phyloP scores from a whole-genome alignment of 2,329 filamentous ascomycete genomes.

The Madurella fahalii region DNA sequence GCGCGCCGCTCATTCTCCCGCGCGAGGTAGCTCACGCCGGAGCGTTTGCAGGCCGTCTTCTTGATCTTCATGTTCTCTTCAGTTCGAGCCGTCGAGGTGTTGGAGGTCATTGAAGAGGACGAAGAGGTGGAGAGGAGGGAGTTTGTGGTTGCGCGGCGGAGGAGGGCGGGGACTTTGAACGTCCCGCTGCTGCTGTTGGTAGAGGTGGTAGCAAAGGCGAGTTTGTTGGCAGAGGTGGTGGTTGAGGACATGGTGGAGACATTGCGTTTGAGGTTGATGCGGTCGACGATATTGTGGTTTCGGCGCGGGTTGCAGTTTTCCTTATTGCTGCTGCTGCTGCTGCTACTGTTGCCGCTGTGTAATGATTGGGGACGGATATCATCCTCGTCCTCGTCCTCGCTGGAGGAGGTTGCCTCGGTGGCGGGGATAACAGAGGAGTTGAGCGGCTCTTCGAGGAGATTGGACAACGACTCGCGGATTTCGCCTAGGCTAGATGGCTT shows the following conservation, averaged over 20 bases:
- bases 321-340: slow-evolving; percentile 38
- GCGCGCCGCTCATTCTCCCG: slow-evolving; percentile 55
- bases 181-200: slow-evolving; percentile 33
- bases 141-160: slow-evolving; percentile 70
- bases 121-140: slow-evolving; percentile 40
- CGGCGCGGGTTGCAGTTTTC: slow-evolving; percentile 46
- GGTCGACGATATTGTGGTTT: slow-evolving; percentile 59
- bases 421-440: slow-evolving; percentile 43
- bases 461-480: slow-evolving; percentile 77
- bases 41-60: slow-evolving; percentile 57
- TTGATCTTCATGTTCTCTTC: slow-evolving; percentile 47
- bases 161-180: slow-evolving; percentile 67
- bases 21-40: slow-evolving; percentile 58
- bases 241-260: slow-evolving; percentile 37
- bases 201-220: slow-evolving; percentile 30
- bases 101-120: slow-evolving; percentile 31
- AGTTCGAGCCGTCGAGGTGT: slow-evolving; percentile 34
- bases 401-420: slow-evolving; percentile 47
- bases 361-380: slow-evolving; percentile 17
- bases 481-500: slow-evolving; percentile 74
- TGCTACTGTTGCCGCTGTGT: slow-evolving; percentile 9
- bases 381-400: slow-evolving; percentile 45
- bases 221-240: slow-evolving; percentile 25
- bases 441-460: slow-evolving; percentile 69
- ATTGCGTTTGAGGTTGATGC: slow-evolving; percentile 64